These are phyloP conservation scores for Epichloe sp. DNA, from an alignment of 2,329 filamentous ascomycete species.

Conservation along the genomic window DNA sequence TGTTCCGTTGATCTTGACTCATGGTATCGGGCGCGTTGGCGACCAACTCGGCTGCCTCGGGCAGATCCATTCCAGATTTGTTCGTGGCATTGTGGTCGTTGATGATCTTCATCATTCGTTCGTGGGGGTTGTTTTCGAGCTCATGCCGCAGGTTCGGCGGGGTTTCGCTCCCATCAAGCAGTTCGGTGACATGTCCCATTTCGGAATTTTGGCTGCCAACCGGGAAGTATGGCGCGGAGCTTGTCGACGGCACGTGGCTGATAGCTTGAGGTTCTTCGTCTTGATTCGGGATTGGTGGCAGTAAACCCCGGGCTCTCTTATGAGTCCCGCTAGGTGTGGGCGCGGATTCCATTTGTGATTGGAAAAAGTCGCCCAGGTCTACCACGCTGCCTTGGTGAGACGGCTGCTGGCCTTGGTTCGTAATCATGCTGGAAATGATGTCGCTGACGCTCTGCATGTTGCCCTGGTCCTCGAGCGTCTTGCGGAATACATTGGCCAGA, in stretches of 20 bases:
- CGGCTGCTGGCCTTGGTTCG: slow-evolving; percentile 33
- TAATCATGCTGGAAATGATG: slow-evolving; percentile 66
- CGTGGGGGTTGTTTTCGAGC: slow-evolving; percentile 43
- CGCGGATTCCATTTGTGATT: slow-evolving; percentile 28
- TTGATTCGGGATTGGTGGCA: slow-evolving; percentile 38
- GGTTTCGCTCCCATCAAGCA: slow-evolving; percentile 40
- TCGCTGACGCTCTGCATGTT: slow-evolving; percentile 67
- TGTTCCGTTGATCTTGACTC: slow-evolving; percentile 42
- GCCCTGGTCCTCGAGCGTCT: slow-evolving; percentile 67
- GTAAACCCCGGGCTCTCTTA: slow-evolving; percentile 41
- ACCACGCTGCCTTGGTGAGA: slow-evolving; percentile 44
- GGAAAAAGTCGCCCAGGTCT: slow-evolving; percentile 46
- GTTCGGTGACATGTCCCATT: slow-evolving; percentile 46
- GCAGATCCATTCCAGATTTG: slow-evolving; percentile 34
- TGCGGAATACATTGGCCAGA: slow-evolving; percentile 89
- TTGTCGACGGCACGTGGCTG: slow-evolving; percentile 17
- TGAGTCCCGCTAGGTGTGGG: slow-evolving; percentile 25
- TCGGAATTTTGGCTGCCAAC: slow-evolving; percentile 24
- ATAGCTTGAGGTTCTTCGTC: slow-evolving; percentile 13
- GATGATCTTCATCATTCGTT: slow-evolving; percentile 53
- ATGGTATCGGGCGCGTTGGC: slow-evolving; percentile 41
- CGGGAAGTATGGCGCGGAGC: slow-evolving; percentile 15
- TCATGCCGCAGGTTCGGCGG: slow-evolving; percentile 41
- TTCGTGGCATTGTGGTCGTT: slow-evolving; percentile 48
- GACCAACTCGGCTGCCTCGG: slow-evolving; percentile 36